Evolutionary conservation across 305 asterid species (phyloP).

Genomic region (Fraxinus sp.): DNA sequence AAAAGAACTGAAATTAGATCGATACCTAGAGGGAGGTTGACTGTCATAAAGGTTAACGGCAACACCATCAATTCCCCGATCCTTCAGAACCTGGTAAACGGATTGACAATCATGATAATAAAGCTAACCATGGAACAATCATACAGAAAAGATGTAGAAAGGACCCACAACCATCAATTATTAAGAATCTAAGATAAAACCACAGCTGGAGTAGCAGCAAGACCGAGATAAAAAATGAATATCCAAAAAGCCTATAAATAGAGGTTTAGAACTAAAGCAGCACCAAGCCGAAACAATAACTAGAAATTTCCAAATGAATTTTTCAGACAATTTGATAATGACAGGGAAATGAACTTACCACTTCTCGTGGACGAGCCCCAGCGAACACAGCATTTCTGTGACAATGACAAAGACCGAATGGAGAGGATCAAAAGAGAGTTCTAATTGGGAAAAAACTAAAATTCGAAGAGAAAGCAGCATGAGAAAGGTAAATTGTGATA

Average conservation of each 20-base stretch:
- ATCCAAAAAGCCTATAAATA: neutral
- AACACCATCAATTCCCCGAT: constrained; percentile 56
- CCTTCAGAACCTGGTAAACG: constrained; percentile 64
- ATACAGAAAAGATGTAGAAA: constrained; percentile 2
- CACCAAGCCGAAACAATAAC: neutral
- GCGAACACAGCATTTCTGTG: constrained; percentile 73
- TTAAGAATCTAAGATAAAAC: neutral
- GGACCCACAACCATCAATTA: neutral
- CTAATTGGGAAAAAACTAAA: neutral
- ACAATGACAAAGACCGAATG: constrained; percentile 26
- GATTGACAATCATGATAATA: constrained; percentile 15
- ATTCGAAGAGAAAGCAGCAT: constrained; percentile 16
- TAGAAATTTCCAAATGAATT: neutral
- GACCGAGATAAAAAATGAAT: neutral
- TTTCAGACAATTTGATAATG: constrained; percentile 7
- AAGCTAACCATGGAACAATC: neutral
- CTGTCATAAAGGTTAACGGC: constrained; percentile 44
- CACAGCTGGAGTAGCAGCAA: neutral
- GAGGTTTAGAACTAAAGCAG: neutral
- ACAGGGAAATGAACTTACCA: constrained; percentile 48
- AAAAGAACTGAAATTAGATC: constrained; percentile 1
- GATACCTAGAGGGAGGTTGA: constrained; percentile 57
- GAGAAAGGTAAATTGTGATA: neutral
- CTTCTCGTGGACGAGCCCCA: constrained; percentile 83
- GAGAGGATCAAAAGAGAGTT: constrained; percentile 20